Conservation (phyloP, 2,329 filamentous ascomycete species). For the Aureobasidium sp. region DNA sequence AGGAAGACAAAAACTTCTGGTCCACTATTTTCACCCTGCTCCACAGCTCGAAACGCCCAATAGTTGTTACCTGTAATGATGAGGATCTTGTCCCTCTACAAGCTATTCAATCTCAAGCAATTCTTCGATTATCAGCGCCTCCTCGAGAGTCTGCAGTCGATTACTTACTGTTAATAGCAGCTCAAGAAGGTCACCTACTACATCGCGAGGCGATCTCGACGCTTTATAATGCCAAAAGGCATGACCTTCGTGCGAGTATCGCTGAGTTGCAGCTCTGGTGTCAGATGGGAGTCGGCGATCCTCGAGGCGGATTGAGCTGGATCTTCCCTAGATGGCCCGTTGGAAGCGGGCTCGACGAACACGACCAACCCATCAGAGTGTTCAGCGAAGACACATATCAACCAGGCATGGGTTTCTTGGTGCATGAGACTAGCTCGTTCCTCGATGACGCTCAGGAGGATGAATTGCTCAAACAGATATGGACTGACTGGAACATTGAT, state of each 20-base stretch:
- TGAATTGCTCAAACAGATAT: slow-evolving; percentile 57
- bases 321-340: slow-evolving; percentile 71
- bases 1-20: slow-evolving; percentile 97
- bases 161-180: slow-evolving; percentile 73
- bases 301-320: slow-evolving; percentile 85
- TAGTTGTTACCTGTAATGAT: slow-evolving; percentile 92
- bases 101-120: slow-evolving; percentile 71
- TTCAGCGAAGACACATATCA: slow-evolving; percentile 75
- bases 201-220: slow-evolving; percentile 57
- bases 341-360: slow-evolving; percentile 60
- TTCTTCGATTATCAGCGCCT: slow-evolving; percentile 67
- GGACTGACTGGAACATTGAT: slow-evolving; percentile 58
- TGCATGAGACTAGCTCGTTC: slow-evolving; percentile 34
- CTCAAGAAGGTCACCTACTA: slow-evolving; percentile 81
- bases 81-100: slow-evolving; percentile 73
- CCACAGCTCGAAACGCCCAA: slow-evolving; percentile 76
- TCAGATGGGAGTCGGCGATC: slow-evolving; percentile 86
- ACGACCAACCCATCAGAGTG: slow-evolving; percentile 65
- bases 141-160: slow-evolving; percentile 65
- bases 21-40: slow-evolving; percentile 70
- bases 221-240: slow-evolving; percentile 61
- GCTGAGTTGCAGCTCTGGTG: slow-evolving; percentile 93
- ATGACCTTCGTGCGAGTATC: slow-evolving; percentile 74
- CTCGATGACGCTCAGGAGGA: slow-evolving; percentile 38
- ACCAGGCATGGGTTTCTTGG: slow-evolving; percentile 67